phyloP scores from a whole-genome alignment of 768 basidiomycete species.

The Flagelloscypha sp. region DNA sequence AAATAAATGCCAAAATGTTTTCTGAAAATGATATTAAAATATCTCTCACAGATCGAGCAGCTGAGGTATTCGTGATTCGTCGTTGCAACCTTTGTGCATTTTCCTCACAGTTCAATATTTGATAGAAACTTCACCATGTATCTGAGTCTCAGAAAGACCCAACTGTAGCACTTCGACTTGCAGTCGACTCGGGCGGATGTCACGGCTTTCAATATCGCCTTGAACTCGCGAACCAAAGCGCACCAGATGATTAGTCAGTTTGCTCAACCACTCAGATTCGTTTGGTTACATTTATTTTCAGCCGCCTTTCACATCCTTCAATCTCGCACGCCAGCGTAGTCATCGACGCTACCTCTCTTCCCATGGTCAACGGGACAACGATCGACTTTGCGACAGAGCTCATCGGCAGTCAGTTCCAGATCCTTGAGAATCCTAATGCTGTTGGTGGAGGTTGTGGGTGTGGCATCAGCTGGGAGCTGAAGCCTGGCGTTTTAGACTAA shows the following conservation, averaged over 20 bases:
- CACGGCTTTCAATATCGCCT: conserved; percentile 97
- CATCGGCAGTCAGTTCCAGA: conserved; percentile 84
- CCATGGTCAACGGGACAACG: conserved; percentile 79
- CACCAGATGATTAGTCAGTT: conserved; percentile 81
- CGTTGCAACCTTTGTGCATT: neutral
- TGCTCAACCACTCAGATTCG: neutral
- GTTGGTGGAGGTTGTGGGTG: conserved; percentile 90
- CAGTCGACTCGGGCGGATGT: conserved; percentile 91
- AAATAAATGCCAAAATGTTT: conserved; percentile 55
- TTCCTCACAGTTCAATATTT: conserved; percentile 3
- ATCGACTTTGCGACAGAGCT: conserved; percentile 91
- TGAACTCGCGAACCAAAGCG: conserved; percentile 56
- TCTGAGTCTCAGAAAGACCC: conserved; percentile 55
- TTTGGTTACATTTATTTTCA: conserved; percentile 18
- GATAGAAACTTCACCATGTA: conserved; percentile 73
- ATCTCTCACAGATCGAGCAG: conserved; percentile 64
- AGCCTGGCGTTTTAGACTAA: too few relatives aligned
- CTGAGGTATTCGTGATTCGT: conserved; percentile 40
- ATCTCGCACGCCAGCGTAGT: conserved; percentile 69
- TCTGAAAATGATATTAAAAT: conserved; percentile 46
- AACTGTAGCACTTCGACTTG: conserved; percentile 64
- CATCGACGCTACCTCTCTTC: conserved; percentile 80
- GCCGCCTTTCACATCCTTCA: conserved; percentile 65
- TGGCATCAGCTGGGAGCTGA: conserved; percentile 92
- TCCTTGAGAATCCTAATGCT: conserved; percentile 83